These are phyloP conservation scores for Aphanomyces invadans DNA, from an alignment of 352 stramenopile genomes.

Conservation along the genomic window DNA sequence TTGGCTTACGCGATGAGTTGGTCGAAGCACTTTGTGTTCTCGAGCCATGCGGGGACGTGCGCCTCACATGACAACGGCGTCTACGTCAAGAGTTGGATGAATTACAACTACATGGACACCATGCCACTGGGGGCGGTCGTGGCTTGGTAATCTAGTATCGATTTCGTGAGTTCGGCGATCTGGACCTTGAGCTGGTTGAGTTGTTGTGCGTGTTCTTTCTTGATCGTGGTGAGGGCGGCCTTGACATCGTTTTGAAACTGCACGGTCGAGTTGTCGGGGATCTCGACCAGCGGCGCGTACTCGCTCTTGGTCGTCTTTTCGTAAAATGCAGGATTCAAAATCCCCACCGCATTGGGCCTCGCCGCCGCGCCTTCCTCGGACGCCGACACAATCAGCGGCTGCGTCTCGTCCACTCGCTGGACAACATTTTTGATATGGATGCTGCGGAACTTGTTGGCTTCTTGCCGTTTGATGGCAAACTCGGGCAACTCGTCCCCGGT, in stretches of 20 bases:
- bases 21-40: no score
- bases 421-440: neutral
- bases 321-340: conserved; percentile 21
- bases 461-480: neutral
- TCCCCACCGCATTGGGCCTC: conserved; percentile 1
- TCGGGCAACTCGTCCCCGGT: neutral
- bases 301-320: conserved; percentile 8
- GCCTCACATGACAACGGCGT: no score
- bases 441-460: neutral
- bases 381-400: neutral
- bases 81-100: no score
- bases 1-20: no score
- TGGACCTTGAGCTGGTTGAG: conserved; percentile 22
- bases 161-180: conserved; percentile 11
- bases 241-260: conserved; percentile 12
- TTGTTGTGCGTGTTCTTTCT: conserved; percentile 20
- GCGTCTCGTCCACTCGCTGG: neutral
- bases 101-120: neutral
- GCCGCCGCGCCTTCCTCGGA: neutral
- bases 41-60: no score
- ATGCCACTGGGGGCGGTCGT: neutral
- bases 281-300: conserved; percentile 8
- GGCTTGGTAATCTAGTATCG: conserved; percentile 8
- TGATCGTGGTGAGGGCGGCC: neutral
- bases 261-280: neutral